These are phyloP conservation scores for Rosa lucieae DNA, from an alignment of 306 rosid species.

Conservation along the genomic window DNA sequence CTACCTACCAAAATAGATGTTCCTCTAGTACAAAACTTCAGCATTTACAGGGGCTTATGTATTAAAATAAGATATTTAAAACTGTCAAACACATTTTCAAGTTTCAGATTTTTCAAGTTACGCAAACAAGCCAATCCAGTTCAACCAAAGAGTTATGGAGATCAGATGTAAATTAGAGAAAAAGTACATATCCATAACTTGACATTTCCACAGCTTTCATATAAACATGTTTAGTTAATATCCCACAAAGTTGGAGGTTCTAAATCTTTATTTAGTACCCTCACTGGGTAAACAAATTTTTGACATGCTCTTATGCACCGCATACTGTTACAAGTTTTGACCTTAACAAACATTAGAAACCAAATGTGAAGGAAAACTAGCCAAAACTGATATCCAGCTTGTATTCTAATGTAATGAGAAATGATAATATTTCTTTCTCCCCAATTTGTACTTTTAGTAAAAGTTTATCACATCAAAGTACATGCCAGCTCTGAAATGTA, in stretches of 20 bases:
- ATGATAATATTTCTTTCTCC: not conserved
- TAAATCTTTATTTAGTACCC: too few species aligned
- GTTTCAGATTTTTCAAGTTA: not conserved
- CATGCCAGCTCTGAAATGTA: slow-evolving; percentile 11
- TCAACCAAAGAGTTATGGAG: not conserved
- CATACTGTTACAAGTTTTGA: not conserved
- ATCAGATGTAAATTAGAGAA: not conserved
- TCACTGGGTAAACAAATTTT: too few species aligned
- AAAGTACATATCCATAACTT: not conserved
- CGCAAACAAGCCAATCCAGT: not conserved
- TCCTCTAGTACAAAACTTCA: not conserved
- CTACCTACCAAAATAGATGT: not conserved
- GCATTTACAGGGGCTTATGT: not conserved
- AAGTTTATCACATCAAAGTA: slow-evolving; percentile 11
- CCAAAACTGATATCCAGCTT: not conserved
- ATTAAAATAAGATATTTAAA: not conserved
- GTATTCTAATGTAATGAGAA: not conserved
- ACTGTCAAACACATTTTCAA: not conserved
- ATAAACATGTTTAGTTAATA: not conserved
- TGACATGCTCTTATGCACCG: not conserved
- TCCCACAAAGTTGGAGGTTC: not conserved
- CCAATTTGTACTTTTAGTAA: not conserved
- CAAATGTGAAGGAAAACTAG: not conserved
- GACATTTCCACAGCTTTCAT: not conserved
- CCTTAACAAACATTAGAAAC: not conserved